A percentile compares a stretch with the other conserved stretches of the same genome.
Evolutionary conservation across 306 rosid species (phyloP).

Genomic region (Prunus padus): DNA sequence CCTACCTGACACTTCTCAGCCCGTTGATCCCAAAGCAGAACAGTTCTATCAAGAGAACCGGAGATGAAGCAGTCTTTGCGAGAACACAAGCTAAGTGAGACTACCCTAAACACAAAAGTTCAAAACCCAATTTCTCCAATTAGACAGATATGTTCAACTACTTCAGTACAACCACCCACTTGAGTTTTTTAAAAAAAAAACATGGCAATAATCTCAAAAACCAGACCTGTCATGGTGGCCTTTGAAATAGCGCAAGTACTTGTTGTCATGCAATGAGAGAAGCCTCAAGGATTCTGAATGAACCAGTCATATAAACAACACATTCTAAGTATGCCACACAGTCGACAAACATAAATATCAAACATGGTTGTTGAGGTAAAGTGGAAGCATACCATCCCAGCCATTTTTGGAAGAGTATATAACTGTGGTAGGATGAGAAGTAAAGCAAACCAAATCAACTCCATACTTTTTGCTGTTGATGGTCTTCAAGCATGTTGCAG

Average conservation of each 20-base stretch:
- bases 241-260: slow-evolving; percentile 92
- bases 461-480: slow-evolving; percentile 98
- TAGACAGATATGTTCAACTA: background rate
- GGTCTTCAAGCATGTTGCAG: slow-evolving; percentile 95
- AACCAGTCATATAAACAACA: slow-evolving; percentile 21
- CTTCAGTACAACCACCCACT: background rate
- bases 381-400: slow-evolving; percentile 75
- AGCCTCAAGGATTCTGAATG: slow-evolving; percentile 84
- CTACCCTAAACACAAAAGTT: slow-evolving; percentile 61
- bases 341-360: slow-evolving; percentile 5
- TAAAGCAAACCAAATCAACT: slow-evolving; percentile 91
- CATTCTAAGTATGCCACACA: background rate
- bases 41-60: slow-evolving; percentile 90
- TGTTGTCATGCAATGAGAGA: slow-evolving; percentile 87
- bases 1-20: slow-evolving; percentile 91
- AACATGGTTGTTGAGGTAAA: background rate
- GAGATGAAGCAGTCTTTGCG: slow-evolving; percentile 88
- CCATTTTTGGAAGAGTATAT: slow-evolving; percentile 98
- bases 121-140: background rate
- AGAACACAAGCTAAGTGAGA: slow-evolving; percentile 87
- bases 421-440: slow-evolving; percentile 94
- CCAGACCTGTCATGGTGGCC: slow-evolving; percentile 95
- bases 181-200: background rate
- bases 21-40: slow-evolving; percentile 94
- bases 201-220: background rate